Conservation (phyloP, 78 protist species). For the Dictyostelium capitatum region DNA sequence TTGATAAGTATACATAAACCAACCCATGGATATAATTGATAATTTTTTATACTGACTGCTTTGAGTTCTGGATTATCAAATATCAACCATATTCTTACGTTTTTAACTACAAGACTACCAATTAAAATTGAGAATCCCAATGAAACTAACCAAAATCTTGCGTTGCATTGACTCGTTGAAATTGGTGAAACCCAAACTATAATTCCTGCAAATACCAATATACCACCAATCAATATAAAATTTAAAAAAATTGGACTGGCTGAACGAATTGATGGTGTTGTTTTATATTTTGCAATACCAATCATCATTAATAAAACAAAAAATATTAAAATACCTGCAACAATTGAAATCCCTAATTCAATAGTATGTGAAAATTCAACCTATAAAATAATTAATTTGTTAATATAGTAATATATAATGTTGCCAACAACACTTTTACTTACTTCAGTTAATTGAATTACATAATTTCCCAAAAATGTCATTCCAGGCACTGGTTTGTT, state of each 20-base stretch:
- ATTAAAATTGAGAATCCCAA: constrained; percentile 28
- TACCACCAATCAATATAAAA: constrained; percentile 13
- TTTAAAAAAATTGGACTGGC: constrained; percentile 49
- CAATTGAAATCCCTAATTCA: not conserved
- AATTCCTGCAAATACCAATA: constrained; percentile 15
- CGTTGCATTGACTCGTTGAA: not conserved
- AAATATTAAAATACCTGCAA: not conserved
- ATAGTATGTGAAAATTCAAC: not conserved
- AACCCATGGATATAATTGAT: constrained; percentile 21
- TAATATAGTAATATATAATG: no score
- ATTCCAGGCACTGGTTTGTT: constrained; percentile 40
- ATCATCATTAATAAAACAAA: not conserved
- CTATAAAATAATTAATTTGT: not conserved
- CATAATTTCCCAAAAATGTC: constrained; percentile 22
- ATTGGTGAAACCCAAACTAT: constrained; percentile 21
- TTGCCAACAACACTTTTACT: no score
- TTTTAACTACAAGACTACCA: constrained; percentile 54
- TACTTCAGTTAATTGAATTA: constrained; percentile 10
- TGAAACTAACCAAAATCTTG: constrained; percentile 37
- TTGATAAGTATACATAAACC: not conserved
- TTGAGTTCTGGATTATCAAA: constrained; percentile 44
- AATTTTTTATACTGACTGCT: constrained; percentile 32
- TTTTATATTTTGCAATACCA: constrained; percentile 7
- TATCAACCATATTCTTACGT: constrained; percentile 41
- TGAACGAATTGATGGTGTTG: constrained; percentile 43